A percentile compares a stretch with the other conserved stretches of the same genome.
phyloP scores from a whole-genome alignment of 1,284 basidiomycete genomes.

The Cutaneotrichosporon sp. region DNA sequence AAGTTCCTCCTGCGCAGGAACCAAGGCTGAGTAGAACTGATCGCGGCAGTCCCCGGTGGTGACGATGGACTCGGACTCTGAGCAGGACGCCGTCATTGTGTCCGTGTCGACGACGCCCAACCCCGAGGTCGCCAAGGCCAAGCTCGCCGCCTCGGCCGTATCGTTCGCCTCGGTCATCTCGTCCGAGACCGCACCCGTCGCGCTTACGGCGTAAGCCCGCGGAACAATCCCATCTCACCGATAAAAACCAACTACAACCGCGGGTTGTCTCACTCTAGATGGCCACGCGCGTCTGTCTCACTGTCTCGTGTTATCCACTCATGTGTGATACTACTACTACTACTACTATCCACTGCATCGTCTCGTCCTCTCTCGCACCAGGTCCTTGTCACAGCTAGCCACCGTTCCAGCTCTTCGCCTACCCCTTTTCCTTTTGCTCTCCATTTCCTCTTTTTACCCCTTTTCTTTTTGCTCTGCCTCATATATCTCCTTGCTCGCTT shows the following conservation, averaged over 20 bases:
- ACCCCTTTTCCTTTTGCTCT: background rate
- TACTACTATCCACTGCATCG: too few relatives aligned
- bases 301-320: background rate
- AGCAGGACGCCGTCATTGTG: conserved; percentile 47
- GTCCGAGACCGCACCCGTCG: conserved; percentile 26
- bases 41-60: conserved; percentile 24
- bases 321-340: background rate
- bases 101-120: conserved; percentile 34
- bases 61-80: conserved; percentile 43
- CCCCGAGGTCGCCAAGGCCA: conserved; percentile 17
- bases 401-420: too few relatives aligned
- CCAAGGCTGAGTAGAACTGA: conserved; percentile 7
- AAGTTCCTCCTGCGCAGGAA: background rate
- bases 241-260: background rate
- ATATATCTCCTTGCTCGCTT: background rate
- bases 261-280: too few relatives aligned
- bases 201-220: conserved; percentile 36
- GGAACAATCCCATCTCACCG: background rate
- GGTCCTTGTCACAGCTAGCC: background rate
- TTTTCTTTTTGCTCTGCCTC: background rate
- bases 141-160: conserved; percentile 20
- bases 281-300: background rate
- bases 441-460: background rate
- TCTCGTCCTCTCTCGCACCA: background rate
- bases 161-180: conserved; percentile 40